phyloP scores from a whole-genome alignment of 2,329 filamentous ascomycete species.

The Penicillium rolfsii region DNA sequence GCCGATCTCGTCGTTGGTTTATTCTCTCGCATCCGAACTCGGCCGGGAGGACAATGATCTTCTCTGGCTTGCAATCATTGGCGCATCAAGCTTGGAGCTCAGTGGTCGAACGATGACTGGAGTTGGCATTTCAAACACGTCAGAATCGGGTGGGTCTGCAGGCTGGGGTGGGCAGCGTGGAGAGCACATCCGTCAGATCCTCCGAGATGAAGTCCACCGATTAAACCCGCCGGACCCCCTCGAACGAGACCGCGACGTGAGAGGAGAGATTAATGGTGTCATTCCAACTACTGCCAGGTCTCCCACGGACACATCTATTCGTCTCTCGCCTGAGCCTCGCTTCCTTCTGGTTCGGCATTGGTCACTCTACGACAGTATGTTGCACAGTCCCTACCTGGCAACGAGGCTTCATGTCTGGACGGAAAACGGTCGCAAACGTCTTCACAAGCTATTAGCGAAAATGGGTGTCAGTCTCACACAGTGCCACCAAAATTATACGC shows the following conservation, averaged over 20 bases:
- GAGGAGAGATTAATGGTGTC: slow-evolving; percentile 72
- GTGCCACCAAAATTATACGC: slow-evolving; percentile 92
- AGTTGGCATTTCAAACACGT: slow-evolving; percentile 65
- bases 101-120: slow-evolving; percentile 85
- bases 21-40: slow-evolving; percentile 90
- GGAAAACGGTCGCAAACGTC: slow-evolving; percentile 80
- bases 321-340: slow-evolving; percentile 88
- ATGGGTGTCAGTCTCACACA: slow-evolving; percentile 96
- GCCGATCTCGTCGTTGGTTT: slow-evolving; percentile 90
- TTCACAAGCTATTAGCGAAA: slow-evolving; percentile 94
- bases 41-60: slow-evolving; percentile 96
- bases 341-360: slow-evolving; percentile 93
- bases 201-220: slow-evolving; percentile 91
- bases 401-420: slow-evolving; percentile 93
- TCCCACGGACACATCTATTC: slow-evolving; percentile 88
- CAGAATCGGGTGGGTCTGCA: slow-evolving; percentile 57
- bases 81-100: slow-evolving; percentile 89
- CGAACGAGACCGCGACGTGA: slow-evolving; percentile 62
- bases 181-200: slow-evolving; percentile 78
- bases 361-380: slow-evolving; percentile 98
- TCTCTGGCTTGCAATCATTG: slow-evolving; percentile 92
- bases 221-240: slow-evolving; percentile 76
- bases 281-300: slow-evolving; percentile 87
- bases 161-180: slow-evolving; percentile 84
- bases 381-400: slow-evolving; percentile 93